Evolutionary conservation across 148 eudicot genomes (phyloP).

Genomic region (Rhododendron henanense): DNA sequence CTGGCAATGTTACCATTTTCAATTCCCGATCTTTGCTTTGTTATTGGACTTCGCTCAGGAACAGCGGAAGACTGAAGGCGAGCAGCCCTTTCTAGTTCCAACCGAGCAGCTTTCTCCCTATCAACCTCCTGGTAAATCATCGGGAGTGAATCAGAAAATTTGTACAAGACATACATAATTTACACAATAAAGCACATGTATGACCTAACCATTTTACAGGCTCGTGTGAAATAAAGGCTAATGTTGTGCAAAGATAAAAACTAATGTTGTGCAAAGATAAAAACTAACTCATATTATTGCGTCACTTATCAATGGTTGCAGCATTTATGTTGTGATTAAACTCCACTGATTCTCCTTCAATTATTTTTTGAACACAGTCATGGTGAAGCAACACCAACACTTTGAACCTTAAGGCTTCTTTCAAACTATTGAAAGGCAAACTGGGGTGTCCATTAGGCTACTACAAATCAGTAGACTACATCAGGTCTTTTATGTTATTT

Average conservation of each 20-base stretch:
- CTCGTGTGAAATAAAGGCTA: neutral
- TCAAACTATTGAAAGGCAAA: neutral
- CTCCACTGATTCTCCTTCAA: neutral
- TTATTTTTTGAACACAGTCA: neutral
- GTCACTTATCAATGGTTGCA: neutral
- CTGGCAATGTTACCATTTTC: conserved; percentile 57
- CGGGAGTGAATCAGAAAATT: neutral
- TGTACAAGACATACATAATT: neutral
- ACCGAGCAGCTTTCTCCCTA: conserved; percentile 73
- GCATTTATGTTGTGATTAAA: neutral
- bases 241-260: neutral
- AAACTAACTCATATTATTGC: neutral
- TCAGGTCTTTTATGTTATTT: neutral
- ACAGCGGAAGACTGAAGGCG: conserved; percentile 47
- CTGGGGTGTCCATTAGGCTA: neutral
- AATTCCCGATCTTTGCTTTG: conserved; percentile 49
- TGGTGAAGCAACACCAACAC: neutral
- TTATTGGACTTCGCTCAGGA: conserved; percentile 51
- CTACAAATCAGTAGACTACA: neutral
- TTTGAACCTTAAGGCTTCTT: neutral
- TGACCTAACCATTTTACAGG: neutral
- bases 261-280: neutral
- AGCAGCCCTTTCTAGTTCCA: conserved; percentile 73
- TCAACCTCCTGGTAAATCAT: conserved; percentile 62
- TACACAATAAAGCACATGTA: neutral